Conservation (phyloP, 208 protist genomes). For the Sergeia podlipaevii region DNA sequence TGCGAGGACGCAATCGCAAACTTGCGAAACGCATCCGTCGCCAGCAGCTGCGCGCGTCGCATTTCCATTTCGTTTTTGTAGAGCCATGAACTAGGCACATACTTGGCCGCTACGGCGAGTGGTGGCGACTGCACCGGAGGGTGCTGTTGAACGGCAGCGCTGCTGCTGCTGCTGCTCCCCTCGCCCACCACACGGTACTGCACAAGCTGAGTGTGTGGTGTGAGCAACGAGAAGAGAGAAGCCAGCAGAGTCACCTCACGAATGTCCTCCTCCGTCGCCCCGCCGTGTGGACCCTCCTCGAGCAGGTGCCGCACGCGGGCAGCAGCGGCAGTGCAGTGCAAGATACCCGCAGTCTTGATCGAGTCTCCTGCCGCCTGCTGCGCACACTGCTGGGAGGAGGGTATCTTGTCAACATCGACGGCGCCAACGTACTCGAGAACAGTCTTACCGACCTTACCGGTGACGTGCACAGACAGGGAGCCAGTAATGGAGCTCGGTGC, state of each 20-base stretch:
- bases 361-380: neutral
- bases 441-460: slow-evolving; percentile 36
- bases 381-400: neutral
- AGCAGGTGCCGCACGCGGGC: slow-evolving; percentile 32
- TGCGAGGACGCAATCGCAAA: neutral
- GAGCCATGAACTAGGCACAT: slow-evolving; percentile 11
- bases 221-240: slow-evolving; percentile 26
- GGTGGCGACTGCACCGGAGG: too few relatives aligned
- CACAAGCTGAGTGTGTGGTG: slow-evolving; percentile 55
- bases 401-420: slow-evolving; percentile 9
- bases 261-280: slow-evolving; percentile 18
- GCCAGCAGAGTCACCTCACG: slow-evolving; percentile 47
- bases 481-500: slow-evolving; percentile 16
- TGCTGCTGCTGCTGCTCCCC: neutral
- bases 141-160: neutral
- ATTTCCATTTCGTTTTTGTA: slow-evolving; percentile 13
- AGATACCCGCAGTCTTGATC: slow-evolving; percentile 7
- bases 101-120: slow-evolving; percentile 9
- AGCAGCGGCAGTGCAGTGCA: slow-evolving; percentile 42
- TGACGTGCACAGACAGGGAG: slow-evolving; percentile 26
- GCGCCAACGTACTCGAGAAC: slow-evolving; percentile 56
- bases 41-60: slow-evolving; percentile 7
- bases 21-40: neutral
- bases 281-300: slow-evolving; percentile 9
- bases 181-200: slow-evolving; percentile 6